These are phyloP conservation scores for maize (Zea mays) DNA, from an alignment of 176 grass and related monocot genomes.

Conservation along the genomic window DNA sequence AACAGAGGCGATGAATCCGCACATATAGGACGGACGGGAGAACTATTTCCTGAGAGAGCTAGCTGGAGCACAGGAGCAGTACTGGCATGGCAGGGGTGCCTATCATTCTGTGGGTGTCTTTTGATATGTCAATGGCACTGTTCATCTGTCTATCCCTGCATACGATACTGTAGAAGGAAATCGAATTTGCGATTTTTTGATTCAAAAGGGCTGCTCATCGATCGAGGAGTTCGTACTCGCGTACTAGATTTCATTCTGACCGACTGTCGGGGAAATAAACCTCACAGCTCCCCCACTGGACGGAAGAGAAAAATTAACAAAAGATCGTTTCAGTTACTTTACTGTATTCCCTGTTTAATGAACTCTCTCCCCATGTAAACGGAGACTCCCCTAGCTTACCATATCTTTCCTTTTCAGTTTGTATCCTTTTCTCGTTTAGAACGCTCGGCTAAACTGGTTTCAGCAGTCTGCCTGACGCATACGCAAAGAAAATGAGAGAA, in stretches of 20 bases:
- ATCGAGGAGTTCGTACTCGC: background rate
- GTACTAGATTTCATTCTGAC: slow-evolving; percentile 47
- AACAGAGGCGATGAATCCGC: background rate
- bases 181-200: slow-evolving; percentile 2
- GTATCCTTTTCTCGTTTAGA: background rate
- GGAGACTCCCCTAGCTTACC: background rate
- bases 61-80: background rate
- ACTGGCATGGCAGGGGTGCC: background rate
- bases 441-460: background rate
- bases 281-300: background rate
- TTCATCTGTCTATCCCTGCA: slow-evolving; percentile 17
- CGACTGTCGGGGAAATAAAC: slow-evolving; percentile 27
- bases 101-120: background rate
- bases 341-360: background rate
- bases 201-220: slow-evolving; percentile 33
- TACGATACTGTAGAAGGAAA: background rate
- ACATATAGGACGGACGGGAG: background rate
- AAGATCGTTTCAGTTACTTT: background rate
- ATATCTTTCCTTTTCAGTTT: background rate
- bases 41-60: no score
- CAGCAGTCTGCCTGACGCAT: background rate
- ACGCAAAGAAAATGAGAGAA: background rate
- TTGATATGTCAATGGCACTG: background rate
- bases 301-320: background rate
- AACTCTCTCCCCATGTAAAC: background rate